Evolutionary conservation across 2,329 filamentous ascomycete genomes (phyloP), one percentile per base, ranked within the genome.

Genomic region (Pestalotiopsis sp.): DNA sequence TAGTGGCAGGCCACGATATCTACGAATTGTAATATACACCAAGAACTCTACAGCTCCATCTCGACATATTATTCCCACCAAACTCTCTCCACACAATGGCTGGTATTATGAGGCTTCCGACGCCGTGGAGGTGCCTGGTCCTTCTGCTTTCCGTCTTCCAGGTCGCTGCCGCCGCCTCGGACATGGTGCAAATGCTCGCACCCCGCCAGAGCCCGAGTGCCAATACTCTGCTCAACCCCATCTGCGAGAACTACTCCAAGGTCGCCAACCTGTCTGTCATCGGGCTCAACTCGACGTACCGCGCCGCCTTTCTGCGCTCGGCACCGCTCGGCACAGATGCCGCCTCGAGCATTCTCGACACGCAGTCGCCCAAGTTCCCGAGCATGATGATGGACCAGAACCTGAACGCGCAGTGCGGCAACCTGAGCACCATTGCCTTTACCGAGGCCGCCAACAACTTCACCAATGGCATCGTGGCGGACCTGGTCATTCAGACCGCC

Each of bases 211-310:
- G 63, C 49, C 63, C 63, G 20, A 66, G 31, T 49, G 49, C 63
- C 36, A 66, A 66, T 20, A 56, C 64, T 7, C 31, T 45, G 27
- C n/a, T 52, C 64, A 45, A 56, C 23, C 52, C 64, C 4, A 45
- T 59, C 52, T 85, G 83, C 75, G 70, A 77, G 65, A 80, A 84
- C 73, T 85, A 86, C 74, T 75, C 80, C 68, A 75, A 73, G 63
- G 82, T 81, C 25, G 84, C 84, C 70, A 86, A 85, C 75, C 79
- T 84, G 69, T 84, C 83, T 25, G 81, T 79, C 69, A 80, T 85
- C 70, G 82, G 81, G 69, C 70, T 77, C 66, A 86, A 85, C 76
- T 73, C 79, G 69, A 82, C 82, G 65, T 82, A 82, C 68, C 83
- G 84, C 66, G 79, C 79, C n/a, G 82, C 82, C 12, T 83, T 83